Evolutionary conservation across 257 asterid species (phyloP).

Genomic region (Fraxinus cuspidata): DNA sequence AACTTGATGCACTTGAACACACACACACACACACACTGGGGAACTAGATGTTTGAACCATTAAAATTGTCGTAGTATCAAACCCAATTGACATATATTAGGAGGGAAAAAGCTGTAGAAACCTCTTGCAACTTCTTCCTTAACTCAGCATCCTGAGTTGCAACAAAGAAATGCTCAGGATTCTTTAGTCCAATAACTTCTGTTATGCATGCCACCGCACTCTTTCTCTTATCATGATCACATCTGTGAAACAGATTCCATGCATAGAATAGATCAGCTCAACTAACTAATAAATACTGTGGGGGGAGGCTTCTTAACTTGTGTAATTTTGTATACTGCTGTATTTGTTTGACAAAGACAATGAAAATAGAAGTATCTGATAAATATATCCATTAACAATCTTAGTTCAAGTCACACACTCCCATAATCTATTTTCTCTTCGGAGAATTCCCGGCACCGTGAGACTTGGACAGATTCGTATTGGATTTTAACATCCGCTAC

Average conservation of each 20-base stretch:
- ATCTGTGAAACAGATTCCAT: constrained; percentile 46
- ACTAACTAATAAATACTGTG: neutral
- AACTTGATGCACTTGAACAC: neutral
- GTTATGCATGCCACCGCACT: constrained; percentile 71
- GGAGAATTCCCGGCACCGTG: too few species aligned
- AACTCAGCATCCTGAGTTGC: constrained; percentile 92
- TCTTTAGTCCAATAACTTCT: constrained; percentile 77
- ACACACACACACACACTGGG: neutral
- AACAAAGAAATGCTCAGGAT: constrained; percentile 81
- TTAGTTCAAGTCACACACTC: too few species aligned
- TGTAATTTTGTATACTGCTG: neutral
- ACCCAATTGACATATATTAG: neutral
- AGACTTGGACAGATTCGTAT: too few species aligned
- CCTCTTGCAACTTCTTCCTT: constrained; percentile 77
- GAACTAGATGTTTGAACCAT: too few species aligned
- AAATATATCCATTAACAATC: neutral
- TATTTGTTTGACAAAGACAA: constrained; percentile 13
- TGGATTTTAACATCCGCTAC: too few species aligned
- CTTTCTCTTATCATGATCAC: constrained; percentile 79
- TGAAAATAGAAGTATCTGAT: neutral
- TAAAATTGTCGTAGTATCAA: neutral
- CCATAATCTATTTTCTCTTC: too few species aligned
- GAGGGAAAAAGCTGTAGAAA: constrained; percentile 23
- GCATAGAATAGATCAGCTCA: constrained; percentile 18
- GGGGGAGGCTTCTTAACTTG: neutral